Evolutionary conservation across 345 rosid genomes (phyloP), one percentile per base, ranked within the genome.

Genomic region (Corchorus olitorius): DNA sequence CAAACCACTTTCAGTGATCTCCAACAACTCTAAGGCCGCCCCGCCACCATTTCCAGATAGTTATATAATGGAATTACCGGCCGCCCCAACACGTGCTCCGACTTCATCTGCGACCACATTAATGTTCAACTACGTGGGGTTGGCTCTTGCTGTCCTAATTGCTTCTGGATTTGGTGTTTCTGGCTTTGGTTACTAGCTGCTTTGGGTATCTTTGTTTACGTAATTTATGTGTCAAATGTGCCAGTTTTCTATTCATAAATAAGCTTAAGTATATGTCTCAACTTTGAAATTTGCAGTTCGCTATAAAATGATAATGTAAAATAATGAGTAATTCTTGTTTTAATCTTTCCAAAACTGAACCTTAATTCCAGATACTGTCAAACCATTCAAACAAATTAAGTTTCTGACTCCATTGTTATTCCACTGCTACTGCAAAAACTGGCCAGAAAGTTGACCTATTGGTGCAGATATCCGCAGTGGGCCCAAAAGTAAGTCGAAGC

Each of bases 71-170:
- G 27, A 27, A 27, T 27, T 27, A 27, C 78, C 70, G 37, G 70
- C 49, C 14, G 70, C 49, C 14, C 13, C 56, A 55, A 58, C 55
- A 66, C 27, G 46, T 64, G 48, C 37, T 71, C 49, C 46, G 7
- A 2, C 34, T 0, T 0, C 8, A 27, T 64, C 69, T 65, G 27
- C 27, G 27, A 27, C 27, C 33, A 65, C 10, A n/a, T n/a, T 14
- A 27, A 27, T 27, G 45, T 19, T 41, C 49, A n/a, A 65, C 69
- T n/a, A 39, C 49, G 27, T 27, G 27, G 39, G 49, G 69, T 9
- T 65, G 69, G 45, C 22, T 37, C 27, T 75, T 63, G 79, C 35
- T 22, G 69, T 39, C 52, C 39, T 71, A 27, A 27, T 27, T 54
- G 49, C 50, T 39, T 37, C 39, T 16, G 63, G 35, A 13, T 58